Evolutionary conservation across 257 asterid species (phyloP).

Genomic region (Anisodus tanguticus): DNA sequence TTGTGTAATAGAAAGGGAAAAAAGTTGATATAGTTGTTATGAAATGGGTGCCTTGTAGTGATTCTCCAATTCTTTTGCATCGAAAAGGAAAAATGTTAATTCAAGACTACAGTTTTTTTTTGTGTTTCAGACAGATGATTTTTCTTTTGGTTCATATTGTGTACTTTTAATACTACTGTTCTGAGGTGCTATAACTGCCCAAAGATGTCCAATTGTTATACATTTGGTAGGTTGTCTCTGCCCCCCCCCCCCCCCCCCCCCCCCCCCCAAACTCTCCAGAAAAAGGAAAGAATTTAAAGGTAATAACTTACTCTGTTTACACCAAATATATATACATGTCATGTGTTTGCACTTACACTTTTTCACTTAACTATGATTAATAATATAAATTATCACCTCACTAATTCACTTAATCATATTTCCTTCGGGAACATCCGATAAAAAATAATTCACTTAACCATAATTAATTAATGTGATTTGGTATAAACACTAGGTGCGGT

Average conservation of each 20-base stretch:
- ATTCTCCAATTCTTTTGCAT: slow-evolving; percentile 7
- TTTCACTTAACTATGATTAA: too few species aligned
- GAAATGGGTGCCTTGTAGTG: background rate
- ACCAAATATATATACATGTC: too few species aligned
- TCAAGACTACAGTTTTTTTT: background rate
- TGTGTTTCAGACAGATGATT: background rate
- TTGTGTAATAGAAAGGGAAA: background rate
- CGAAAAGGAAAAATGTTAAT: background rate
- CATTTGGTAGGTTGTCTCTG: background rate
- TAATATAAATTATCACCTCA: too few species aligned
- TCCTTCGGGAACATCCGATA: too few species aligned
- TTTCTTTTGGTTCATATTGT: background rate
- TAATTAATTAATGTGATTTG: too few species aligned
- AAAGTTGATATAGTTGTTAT: background rate
- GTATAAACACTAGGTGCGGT: too few species aligned
- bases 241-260: background rate
- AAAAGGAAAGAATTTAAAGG: too few species aligned
- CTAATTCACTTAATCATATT: too few species aligned
- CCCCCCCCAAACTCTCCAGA: too few species aligned
- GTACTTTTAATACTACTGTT: background rate
- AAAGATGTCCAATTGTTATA: background rate
- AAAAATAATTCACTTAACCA: too few species aligned
- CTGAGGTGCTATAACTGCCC: background rate
- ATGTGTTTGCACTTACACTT: too few species aligned
- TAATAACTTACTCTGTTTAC: too few species aligned